Conservation (phyloP, 2,329 filamentous ascomycete genomes). For the Alternaria angustiovoidea region DNA sequence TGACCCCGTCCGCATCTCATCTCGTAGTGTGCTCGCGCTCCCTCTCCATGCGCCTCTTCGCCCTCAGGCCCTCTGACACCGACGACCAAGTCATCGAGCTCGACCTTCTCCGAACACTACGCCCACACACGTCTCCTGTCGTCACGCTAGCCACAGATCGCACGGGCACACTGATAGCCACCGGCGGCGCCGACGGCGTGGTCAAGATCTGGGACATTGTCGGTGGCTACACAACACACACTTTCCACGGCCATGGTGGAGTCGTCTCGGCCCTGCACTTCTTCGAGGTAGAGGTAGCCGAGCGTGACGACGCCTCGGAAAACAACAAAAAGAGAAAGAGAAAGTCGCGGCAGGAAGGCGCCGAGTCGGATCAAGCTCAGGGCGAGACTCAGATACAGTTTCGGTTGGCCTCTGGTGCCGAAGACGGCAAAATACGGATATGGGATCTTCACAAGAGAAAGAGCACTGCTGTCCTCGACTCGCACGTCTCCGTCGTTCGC, state of each 20-base stretch:
- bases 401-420: constrained; percentile 86
- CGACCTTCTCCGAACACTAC: constrained; percentile 79
- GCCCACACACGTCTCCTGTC: constrained; percentile 89
- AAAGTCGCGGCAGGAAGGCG: constrained; percentile 57
- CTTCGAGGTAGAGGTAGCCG: constrained; percentile 72
- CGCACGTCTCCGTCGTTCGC: constrained; percentile 94
- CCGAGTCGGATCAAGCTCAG: constrained; percentile 49
- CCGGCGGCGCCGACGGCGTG: constrained; percentile 88
- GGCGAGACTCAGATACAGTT: constrained; percentile 68
- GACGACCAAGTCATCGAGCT: constrained; percentile 66
- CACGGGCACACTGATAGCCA: constrained; percentile 88
- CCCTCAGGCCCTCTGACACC: constrained; percentile 67
- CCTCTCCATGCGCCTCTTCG: constrained; percentile 92
- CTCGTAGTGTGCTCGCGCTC: constrained; percentile 92
- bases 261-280: constrained; percentile 91
- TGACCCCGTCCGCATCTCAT: constrained; percentile 88
- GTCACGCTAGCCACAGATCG: constrained; percentile 84
- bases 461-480: constrained; percentile 80
- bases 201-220: constrained; percentile 97
- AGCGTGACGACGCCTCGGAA: constrained; percentile 57
- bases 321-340: constrained; percentile 49
- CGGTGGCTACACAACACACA: constrained; percentile 91
- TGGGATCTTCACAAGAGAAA: constrained; percentile 91
- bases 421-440: constrained; percentile 90
- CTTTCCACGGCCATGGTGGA: constrained; percentile 90